Conservation (phyloP, 2,329 filamentous ascomycete species). For the Aspergillus sp. region DNA sequence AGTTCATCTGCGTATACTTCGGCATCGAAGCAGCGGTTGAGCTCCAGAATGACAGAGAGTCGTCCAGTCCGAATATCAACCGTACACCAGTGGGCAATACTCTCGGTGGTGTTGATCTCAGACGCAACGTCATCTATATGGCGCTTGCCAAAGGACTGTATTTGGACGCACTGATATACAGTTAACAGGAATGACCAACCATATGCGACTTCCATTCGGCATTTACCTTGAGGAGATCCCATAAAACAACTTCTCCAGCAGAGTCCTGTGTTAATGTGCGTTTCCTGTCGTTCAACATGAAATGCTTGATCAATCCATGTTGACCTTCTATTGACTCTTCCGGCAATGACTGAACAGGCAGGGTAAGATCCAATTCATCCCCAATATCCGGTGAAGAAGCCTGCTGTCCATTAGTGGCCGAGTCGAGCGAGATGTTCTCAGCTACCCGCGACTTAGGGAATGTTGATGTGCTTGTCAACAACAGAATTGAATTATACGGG, state of each 20-base stretch:
- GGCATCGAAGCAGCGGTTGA: constrained; percentile 94
- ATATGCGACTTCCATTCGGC: not conserved
- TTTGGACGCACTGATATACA: constrained; percentile 65
- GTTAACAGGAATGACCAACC: constrained; percentile 13
- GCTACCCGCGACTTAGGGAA: constrained; percentile 60
- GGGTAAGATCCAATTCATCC: constrained; percentile 44
- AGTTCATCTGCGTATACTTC: constrained; percentile 96
- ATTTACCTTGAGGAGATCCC: constrained; percentile 81
- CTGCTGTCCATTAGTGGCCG: constrained; percentile 49
- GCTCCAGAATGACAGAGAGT: constrained; percentile 83
- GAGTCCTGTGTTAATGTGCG: constrained; percentile 89
- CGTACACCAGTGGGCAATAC: constrained; percentile 91
- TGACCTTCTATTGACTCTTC: constrained; percentile 89
- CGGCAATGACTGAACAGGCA: constrained; percentile 64
- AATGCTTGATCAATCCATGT: constrained; percentile 90
- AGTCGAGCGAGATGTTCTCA: constrained; percentile 52
- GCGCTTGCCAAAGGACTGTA: constrained; percentile 88
- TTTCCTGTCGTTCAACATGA: constrained; percentile 83
- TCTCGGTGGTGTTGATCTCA: constrained; percentile 80
- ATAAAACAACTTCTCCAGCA: constrained; percentile 87
- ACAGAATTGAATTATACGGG: constrained; percentile 69
- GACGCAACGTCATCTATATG: constrained; percentile 89
- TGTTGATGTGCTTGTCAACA: constrained; percentile 76
- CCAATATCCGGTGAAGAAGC: constrained; percentile 52
- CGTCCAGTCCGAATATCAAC: constrained; percentile 91